Evolutionary conservation across 768 basidiomycete species (phyloP), one percentile per base, ranked within the genome.

Genomic region (Trametes cinnabarina): DNA sequence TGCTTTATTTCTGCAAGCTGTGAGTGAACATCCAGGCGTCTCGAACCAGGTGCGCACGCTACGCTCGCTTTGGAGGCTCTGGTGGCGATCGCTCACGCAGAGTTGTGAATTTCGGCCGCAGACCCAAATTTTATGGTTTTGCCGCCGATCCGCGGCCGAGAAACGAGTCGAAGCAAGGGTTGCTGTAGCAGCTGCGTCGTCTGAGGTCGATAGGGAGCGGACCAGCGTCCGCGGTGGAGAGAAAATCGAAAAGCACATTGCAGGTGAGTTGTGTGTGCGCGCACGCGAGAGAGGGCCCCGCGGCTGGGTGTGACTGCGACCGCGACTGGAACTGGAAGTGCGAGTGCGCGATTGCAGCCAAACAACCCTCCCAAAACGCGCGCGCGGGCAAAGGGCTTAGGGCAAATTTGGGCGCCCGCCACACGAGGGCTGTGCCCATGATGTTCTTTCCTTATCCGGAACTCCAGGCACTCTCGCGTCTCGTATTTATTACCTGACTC

Each of bases 401-500:
- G 51, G 51, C 42, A 52, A 52, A 35, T 55, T 47, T 43, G 46
- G 47, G 48, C 41, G 56, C 48, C 48, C 51, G 43, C 32, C 47
- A 12, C 60, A 44, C 51, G 52, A 35, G 48, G 52, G 58, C 58
- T 57, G 59, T 59, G 61, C 46, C 50, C 42, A 53, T 60, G 57
- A 62, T 53, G 52, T 15, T 37, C 47, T 51, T 61, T 34, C 62
- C 62, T 44, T 53, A 43, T 54, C 56, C 55, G 67, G 63, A 59
- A 50, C 57, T 54, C 66, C 62, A 60, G 62, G 61, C 63, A 61
- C 61, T 54, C 61, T 54, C 55, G 52, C 58, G 23, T 48, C 52
- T 60, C 59, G 55, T 66, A 68, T 70, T 67, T 66, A 70, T 63
- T 62, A 55, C 60, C 49, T 63, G 60, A 58, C 64, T 63, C 62